phyloP scores from a whole-genome alignment of 352 stramenopile genomes.

The Pythium grandisporangium region DNA sequence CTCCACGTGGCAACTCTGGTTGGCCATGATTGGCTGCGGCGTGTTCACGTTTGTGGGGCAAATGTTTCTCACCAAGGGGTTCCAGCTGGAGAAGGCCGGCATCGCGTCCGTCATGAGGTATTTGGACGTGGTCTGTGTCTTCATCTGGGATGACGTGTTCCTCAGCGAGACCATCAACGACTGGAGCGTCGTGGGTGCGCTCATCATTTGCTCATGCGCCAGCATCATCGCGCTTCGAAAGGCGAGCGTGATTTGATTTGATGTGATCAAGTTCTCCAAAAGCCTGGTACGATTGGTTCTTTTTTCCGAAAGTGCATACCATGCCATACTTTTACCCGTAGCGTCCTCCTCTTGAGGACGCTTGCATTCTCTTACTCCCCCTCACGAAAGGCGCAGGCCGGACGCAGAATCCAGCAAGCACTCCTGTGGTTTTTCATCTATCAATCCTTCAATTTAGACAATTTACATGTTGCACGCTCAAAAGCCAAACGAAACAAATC shows the following conservation, averaged over 20 bases:
- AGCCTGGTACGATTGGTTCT: too few relatives aligned
- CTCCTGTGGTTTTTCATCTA: too few relatives aligned
- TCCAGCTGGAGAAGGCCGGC: slow-evolving; percentile 62
- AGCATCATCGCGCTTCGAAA: slow-evolving; percentile 36
- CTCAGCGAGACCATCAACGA: slow-evolving; percentile 31
- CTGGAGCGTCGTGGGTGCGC: slow-evolving; percentile 35
- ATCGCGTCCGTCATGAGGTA: slow-evolving; percentile 63
- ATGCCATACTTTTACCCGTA: too few relatives aligned
- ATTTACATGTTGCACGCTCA: too few relatives aligned
- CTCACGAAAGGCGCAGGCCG: too few relatives aligned
- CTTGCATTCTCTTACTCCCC: too few relatives aligned
- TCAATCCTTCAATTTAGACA: too few relatives aligned
- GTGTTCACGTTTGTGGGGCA: slow-evolving; percentile 39
- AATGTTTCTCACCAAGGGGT: slow-evolving; percentile 50
- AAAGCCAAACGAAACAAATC: too few relatives aligned
- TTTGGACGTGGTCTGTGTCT: slow-evolving; percentile 58
- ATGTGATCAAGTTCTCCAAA: too few relatives aligned
- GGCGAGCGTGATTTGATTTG: slow-evolving; percentile 2
- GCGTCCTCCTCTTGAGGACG: too few relatives aligned
- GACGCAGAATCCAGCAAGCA: too few relatives aligned
- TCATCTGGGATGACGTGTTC: slow-evolving; percentile 46
- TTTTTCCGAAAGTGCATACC: too few relatives aligned
- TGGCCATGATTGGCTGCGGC: slow-evolving; percentile 30
- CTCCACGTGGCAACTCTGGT: slow-evolving; percentile 25
- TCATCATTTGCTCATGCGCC: slow-evolving; percentile 29